Conservation (phyloP, 2,329 filamentous ascomycete species). For the Aspergillus sp. region DNA sequence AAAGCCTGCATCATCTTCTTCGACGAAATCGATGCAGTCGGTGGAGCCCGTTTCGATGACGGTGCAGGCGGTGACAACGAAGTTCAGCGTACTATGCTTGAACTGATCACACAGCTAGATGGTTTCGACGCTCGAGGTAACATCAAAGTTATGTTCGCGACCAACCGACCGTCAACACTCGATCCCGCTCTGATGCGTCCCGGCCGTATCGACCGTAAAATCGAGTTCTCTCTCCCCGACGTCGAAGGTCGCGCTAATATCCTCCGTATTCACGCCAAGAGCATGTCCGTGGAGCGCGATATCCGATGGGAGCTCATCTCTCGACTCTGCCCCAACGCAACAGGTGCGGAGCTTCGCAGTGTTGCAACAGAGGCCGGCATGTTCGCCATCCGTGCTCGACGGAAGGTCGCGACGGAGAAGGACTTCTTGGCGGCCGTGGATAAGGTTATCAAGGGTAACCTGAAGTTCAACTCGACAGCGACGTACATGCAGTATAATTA, state of each 20-base stretch:
- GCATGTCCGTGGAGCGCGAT: constrained; percentile 98
- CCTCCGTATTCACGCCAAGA: constrained; percentile 97
- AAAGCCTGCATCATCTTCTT: constrained; percentile 99
- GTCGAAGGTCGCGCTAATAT: constrained; percentile 98
- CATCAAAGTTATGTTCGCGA: constrained; percentile 99
- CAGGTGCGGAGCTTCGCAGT: constrained; percentile 90
- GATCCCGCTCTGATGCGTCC: constrained; percentile 97
- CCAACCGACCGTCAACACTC: constrained; percentile 91
- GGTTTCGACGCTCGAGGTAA: constrained; percentile 96
- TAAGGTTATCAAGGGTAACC: constrained; percentile 98
- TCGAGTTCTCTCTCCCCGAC: constrained; percentile 96
- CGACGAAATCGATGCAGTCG: constrained; percentile 95
- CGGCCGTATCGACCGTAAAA: constrained; percentile 96
- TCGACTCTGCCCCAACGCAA: constrained; percentile 93
- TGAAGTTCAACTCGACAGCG: constrained; percentile 99
- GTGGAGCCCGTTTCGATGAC: constrained; percentile 93
- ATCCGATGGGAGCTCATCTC: constrained; percentile 99
- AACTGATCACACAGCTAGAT: constrained; percentile 94
- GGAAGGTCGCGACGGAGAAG: constrained; percentile 98
- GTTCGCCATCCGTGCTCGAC: constrained; percentile 91
- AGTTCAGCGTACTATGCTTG: constrained; percentile 96
- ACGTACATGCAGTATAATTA: constrained; percentile 99
- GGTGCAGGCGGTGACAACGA: constrained; percentile 97
- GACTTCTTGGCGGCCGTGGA: constrained; percentile 97
- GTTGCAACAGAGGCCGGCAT: constrained; percentile 98